Base-by-base conservation (phyloP, 1,284 basidiomycete species). In the Ceratobasidium sp. region DNA sequence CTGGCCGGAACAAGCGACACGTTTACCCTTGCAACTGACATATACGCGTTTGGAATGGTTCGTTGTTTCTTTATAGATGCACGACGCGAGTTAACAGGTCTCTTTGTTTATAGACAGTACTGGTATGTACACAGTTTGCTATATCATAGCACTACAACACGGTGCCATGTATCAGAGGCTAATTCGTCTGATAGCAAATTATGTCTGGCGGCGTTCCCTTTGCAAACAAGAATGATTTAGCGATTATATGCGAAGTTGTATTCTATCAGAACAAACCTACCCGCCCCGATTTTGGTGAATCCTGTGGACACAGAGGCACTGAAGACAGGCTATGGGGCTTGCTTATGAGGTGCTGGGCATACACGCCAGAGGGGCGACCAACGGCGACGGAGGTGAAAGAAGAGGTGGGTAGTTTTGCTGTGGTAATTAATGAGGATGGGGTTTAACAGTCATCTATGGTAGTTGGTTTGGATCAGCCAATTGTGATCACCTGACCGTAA, bases 41-140 rank as follows among this genome's bases (percentile, higher is more conserved):
- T 68, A 31, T 68, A 68, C 49, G 40, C 65, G 17, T 43, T 68
- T n/a, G 65, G 53, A 56, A 68, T 68, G 65, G 65, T 68, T 13
- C 12, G 53, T 34, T 6, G n/a, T 50, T 27, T 22, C 22, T n/a
- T n/a, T 15, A 8, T 47, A 5, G 34, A 34, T 31, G 2, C n/a
- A 3, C 13, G 15, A 15, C 15, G 22, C 6, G 22, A 15, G 25
- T 15, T 42, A 40, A 0, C 35, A 17, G 29, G 1, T 22, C 32
- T 20, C 35, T 31, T 32, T 17, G 17, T 10, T 47, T 13, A 2
- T n/a, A 68, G 65, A 49, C 42, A 53, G n/a, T 68, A 2, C 38
- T 68, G 20, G 65, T 68, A 20, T 8, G 65, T 49, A 6, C 1
- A 10, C 22, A 3, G 20, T 15, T 20, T 10, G 34, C 27, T 40